Evolutionary conservation across 2,329 filamentous ascomycete species (phyloP), one percentile per base, ranked within the genome.

Genomic region (Stemphylium vesicarium): DNA sequence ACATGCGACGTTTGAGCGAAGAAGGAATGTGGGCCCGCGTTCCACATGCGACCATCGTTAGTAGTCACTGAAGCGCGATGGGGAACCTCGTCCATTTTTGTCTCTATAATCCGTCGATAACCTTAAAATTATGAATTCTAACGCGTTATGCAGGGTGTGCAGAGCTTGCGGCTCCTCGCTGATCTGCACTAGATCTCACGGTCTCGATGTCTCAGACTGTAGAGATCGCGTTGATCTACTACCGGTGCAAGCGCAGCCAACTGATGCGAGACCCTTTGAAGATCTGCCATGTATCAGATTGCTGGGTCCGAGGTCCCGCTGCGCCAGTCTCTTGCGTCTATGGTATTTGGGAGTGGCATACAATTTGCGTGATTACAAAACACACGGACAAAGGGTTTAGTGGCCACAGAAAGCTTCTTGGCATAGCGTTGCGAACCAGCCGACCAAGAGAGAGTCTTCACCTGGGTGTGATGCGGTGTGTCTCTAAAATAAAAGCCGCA

Each of bases 151-250:
- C 41, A 39, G 29, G 42, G 35, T 13, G 31, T 24, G 36, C 41
- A 46, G 41, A 33, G 26, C 44, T 46, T 46, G 36, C 49, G 36
- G 35, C 41, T 52, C 35, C 41, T 40, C 15, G 26, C 41, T 29
- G 41, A 46, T 36, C 29, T 52, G 49, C 41, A 29, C 49, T 33
- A 47, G 26, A 39, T 26, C 20, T 47, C n/a, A 20, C 29, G 26
- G 40, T 20, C 24, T 38, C 29, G 22, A 32, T 16, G 49, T 38
- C 41, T 40, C 41, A 37, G 33, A 47, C 35, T 33, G 31, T 29
- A 18, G 35, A 35, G 29, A 42, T 37, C 9, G 35, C 15, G 36
- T 24, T 22, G 12, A 15, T 20, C 40, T 18, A 42, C 9, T 6
- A 20, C 2, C 24, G 4, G 24, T 29, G 4, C 26, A 29, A 16